Conservation (phyloP, 192 early-diverging fungal genomes). For the Coemansia sp. region DNA sequence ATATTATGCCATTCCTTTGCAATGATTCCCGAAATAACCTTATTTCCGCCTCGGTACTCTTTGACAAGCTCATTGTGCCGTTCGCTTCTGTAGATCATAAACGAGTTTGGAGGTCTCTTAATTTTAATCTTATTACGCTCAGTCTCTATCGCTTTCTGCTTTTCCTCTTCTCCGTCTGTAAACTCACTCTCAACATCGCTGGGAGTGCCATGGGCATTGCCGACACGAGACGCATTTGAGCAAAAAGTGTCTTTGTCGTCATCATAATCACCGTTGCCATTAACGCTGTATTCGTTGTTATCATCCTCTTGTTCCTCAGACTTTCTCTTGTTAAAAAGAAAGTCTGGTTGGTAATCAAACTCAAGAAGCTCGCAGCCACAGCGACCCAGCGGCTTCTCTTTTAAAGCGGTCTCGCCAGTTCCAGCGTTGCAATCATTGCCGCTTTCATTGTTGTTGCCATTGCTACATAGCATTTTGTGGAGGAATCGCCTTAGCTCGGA, state of each 20-base stretch:
- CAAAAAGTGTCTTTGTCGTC: neutral
- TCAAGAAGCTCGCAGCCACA: slow-evolving; percentile 50
- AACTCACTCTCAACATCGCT: slow-evolving; percentile 10
- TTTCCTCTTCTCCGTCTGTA: slow-evolving; percentile 4
- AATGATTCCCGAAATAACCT: slow-evolving; percentile 50
- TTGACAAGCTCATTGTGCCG: slow-evolving; percentile 52
- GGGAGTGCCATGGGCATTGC: neutral
- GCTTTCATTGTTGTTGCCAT: neutral
- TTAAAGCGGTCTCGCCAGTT: neutral
- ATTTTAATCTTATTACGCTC: slow-evolving; percentile 47
- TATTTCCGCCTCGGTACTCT: slow-evolving; percentile 47
- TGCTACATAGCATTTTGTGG: slow-evolving; percentile 43
- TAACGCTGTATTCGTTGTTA: slow-evolving; percentile 13
- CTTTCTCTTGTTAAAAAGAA: slow-evolving; percentile 44
- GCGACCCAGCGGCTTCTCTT: slow-evolving; percentile 24
- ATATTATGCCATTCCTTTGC: slow-evolving; percentile 48
- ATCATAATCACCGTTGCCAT: slow-evolving; percentile 5
- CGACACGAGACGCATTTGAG: neutral
- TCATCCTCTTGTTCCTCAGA: neutral
- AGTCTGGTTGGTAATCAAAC: slow-evolving; percentile 53
- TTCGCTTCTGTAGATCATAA: slow-evolving; percentile 51
- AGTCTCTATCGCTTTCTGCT: slow-evolving; percentile 7
- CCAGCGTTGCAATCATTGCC: neutral
- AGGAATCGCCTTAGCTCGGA: slow-evolving; percentile 36
- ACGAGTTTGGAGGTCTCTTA: slow-evolving; percentile 54